Percentiles rank a stretch among this genome's conserved stretches.
phyloP scores from a whole-genome alignment of 805 yeast species.

The Ogataea henricii region DNA sequence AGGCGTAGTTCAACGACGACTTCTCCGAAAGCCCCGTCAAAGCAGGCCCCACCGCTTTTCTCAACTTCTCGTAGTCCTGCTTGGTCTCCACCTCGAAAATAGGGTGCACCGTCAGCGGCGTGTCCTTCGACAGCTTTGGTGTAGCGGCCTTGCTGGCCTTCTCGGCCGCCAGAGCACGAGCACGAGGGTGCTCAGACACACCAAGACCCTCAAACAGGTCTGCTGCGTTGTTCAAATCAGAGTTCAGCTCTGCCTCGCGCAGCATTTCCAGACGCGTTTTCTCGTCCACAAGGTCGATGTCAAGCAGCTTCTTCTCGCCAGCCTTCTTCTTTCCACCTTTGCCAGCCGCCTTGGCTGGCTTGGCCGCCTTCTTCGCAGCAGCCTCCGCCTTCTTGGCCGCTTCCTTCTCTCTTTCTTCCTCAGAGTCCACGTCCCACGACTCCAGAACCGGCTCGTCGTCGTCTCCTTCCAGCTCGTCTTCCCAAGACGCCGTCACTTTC shows the following conservation, averaged over 20 bases:
- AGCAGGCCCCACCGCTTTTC: constrained; percentile 68
- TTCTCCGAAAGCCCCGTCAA: constrained; percentile 61
- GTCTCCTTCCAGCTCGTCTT: constrained; percentile 59
- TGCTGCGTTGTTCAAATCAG: constrained; percentile 92
- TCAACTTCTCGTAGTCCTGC: constrained; percentile 74
- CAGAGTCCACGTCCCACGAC: constrained; percentile 87
- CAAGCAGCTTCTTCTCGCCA: constrained; percentile 45
- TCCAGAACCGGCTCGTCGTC: constrained; percentile 80
- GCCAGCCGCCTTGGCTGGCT: constrained; percentile 41
- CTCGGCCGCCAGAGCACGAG: constrained; percentile 38
- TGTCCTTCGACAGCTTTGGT: constrained; percentile 50
- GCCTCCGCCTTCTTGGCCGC: constrained; percentile 35
- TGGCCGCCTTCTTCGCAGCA: constrained; percentile 33
- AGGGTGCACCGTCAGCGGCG: constrained; percentile 76
- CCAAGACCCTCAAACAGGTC: constrained; percentile 80
- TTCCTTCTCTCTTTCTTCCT: constrained; percentile 50
- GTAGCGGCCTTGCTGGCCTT: constrained; percentile 50
- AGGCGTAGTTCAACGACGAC: constrained; percentile 67
- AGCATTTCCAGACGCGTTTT: constrained; percentile 72
- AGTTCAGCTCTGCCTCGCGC: constrained; percentile 75
- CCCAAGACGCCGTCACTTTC: constrained; percentile 70
- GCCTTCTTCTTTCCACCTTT: constrained; percentile 48
- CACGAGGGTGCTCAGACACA: constrained; percentile 59
- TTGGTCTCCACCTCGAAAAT: constrained; percentile 80
- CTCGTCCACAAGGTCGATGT: constrained; percentile 71